Conservation (phyloP, 2,329 filamentous ascomycete species). For the Aureobasidium sp. region DNA sequence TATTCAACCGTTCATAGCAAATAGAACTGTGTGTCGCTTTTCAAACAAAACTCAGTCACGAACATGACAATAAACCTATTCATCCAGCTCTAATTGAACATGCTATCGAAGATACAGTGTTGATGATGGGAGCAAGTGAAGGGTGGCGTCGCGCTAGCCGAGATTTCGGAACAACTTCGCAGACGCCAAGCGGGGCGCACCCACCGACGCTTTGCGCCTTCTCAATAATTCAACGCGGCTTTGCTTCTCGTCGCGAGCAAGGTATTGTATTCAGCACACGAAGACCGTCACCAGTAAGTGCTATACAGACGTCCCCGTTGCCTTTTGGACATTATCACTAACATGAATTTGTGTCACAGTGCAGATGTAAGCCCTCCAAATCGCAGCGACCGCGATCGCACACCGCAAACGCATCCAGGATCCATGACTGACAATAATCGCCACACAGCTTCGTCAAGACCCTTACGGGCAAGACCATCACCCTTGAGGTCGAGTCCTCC, state of each 20-base stretch:
- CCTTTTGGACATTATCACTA: conserved; percentile 6
- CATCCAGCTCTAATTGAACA: no score
- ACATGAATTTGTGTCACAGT: conserved; percentile 44
- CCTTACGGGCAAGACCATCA: conserved; percentile 99
- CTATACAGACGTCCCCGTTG: neutral
- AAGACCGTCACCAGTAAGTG: conserved; percentile 17
- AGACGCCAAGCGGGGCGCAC: neutral
- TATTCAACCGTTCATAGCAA: no score
- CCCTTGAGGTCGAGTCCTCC: conserved; percentile 96
- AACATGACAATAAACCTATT: no score
- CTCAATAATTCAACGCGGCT: conserved; percentile 7
- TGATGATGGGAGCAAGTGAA: no score
- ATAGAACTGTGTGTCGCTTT: no score
- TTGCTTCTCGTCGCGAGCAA: conserved; percentile 2
- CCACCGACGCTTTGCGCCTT: neutral
- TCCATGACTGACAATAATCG: conserved; percentile 24
- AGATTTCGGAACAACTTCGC: neutral
- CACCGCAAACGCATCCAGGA: conserved; percentile 24
- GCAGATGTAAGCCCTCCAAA: conserved; percentile 70
- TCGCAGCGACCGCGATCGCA: conserved; percentile 21
- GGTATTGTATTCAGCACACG: conserved; percentile 15
- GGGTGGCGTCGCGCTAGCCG: no score
- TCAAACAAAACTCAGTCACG: no score
- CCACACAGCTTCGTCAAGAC: conserved; percentile 93
- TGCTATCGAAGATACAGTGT: no score